Evolutionary conservation across 75 land plant species (phyloP).

Genomic region (Pinus albicaulis): DNA sequence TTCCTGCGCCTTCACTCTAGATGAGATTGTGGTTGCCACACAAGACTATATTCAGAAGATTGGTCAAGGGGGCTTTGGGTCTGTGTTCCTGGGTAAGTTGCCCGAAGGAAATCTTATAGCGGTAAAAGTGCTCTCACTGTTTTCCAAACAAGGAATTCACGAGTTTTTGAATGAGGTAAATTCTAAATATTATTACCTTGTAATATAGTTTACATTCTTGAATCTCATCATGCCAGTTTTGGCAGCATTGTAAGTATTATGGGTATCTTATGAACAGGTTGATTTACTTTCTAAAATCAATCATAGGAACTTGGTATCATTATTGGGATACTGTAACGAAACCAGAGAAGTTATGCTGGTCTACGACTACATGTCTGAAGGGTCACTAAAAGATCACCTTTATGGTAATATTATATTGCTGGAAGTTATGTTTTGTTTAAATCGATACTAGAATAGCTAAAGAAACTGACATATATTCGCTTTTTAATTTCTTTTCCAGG

Average conservation of each 20-base stretch:
- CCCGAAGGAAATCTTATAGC: conserved; percentile 35
- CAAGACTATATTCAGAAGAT: conserved; percentile 42
- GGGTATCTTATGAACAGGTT: not conserved
- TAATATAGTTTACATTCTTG: not conserved
- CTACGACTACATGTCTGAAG: conserved; percentile 48
- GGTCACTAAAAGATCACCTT: conserved; percentile 30
- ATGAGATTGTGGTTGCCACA: conserved; percentile 15
- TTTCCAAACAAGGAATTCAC: too few species aligned
- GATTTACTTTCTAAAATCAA: not conserved
- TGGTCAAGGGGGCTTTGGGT: conserved; percentile 52
- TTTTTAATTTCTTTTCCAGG: not conserved
- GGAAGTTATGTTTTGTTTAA: not conserved
- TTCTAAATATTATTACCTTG: not conserved
- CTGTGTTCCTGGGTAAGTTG: conserved; percentile 37
- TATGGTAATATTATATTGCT: conserved; percentile 18
- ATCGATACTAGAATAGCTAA: not conserved
- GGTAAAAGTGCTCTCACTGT: conserved; percentile 32
- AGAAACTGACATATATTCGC: conserved; percentile 1
- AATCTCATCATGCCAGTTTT: not conserved
- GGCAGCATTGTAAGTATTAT: not conserved
- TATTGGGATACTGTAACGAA: too few species aligned
- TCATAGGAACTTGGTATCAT: too few species aligned
- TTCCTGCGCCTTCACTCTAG: too few species aligned
- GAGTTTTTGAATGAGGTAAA: too few species aligned
- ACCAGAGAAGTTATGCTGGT: too few species aligned